Conservation (phyloP, 306 rosid species). For the Cyclanthera cordifolia region DNA sequence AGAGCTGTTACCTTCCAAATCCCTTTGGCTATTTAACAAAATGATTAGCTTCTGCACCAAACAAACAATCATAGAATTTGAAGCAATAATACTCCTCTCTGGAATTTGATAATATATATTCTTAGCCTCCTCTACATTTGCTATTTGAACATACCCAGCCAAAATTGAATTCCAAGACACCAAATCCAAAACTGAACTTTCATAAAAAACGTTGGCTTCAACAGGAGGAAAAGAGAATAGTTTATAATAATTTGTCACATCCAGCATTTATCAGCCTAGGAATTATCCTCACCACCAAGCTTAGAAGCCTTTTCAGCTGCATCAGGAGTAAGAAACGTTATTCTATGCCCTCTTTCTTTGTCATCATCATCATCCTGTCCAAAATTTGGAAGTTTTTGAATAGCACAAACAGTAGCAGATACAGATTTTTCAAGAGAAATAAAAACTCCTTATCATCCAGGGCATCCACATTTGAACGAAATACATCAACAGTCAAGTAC, state of each 20-base stretch:
- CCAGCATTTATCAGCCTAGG: slow-evolving; percentile 43
- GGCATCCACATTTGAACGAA: slow-evolving; percentile 36
- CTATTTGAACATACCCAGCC: slow-evolving; percentile 55
- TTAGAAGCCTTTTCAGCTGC: slow-evolving; percentile 52
- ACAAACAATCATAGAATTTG: slow-evolving; percentile 69
- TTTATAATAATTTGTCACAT: slow-evolving; percentile 53
- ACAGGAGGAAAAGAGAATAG: slow-evolving; percentile 58
- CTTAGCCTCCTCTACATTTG: slow-evolving; percentile 36
- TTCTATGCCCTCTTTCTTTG: slow-evolving; percentile 46
- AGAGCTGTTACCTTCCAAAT: neutral
- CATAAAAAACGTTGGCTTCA: slow-evolving; percentile 56
- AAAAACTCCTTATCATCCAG: slow-evolving; percentile 67
- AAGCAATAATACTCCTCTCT: slow-evolving; percentile 48
- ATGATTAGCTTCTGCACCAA: neutral
- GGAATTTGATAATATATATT: slow-evolving; percentile 40
- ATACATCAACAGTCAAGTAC: too few relatives aligned
- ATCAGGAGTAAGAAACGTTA: slow-evolving; percentile 77
- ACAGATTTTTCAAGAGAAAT: slow-evolving; percentile 51
- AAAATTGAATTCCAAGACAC: slow-evolving; percentile 70
- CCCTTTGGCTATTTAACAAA: neutral
- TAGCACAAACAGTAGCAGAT: slow-evolving; percentile 47
- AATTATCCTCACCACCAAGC: slow-evolving; percentile 48
- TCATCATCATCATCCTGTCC: slow-evolving; percentile 41
- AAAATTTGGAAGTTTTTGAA: slow-evolving; percentile 39
- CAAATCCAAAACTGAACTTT: slow-evolving; percentile 53